Evolutionary conservation across 306 rosid genomes (phyloP).

Genomic region (Medicago ruthenica): DNA sequence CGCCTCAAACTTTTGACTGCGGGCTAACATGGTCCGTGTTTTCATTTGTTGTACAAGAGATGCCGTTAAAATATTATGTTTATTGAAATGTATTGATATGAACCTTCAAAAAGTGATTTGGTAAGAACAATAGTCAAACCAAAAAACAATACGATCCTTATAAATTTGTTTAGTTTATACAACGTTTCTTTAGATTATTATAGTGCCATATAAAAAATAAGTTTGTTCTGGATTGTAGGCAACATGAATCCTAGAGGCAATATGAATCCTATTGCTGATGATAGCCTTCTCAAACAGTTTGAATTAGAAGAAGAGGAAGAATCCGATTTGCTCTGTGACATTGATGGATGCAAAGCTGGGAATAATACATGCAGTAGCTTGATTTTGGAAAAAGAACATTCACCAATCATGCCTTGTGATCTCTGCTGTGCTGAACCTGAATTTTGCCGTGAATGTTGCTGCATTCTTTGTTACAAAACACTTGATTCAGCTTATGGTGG

Average conservation of each 20-base stretch:
- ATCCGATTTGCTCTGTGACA: conserved; percentile 45
- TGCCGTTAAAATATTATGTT: too few species aligned
- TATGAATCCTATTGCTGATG: conserved; percentile 24
- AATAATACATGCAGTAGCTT: conserved; percentile 60
- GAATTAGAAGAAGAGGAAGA: conserved; percentile 28
- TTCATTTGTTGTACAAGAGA: background rate
- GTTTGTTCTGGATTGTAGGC: conserved; percentile 45
- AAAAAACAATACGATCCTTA: background rate
- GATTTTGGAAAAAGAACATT: conserved; percentile 40
- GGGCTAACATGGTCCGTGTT: too few species aligned
- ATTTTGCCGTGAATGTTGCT: conserved; percentile 81
- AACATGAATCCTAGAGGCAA: background rate
- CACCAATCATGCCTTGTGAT: conserved; percentile 60
- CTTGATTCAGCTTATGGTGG: conserved; percentile 57
- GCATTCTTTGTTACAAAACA: conserved; percentile 71
- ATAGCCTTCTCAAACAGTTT: conserved; percentile 40
- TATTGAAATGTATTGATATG: too few species aligned
- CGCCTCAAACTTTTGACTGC: too few species aligned
- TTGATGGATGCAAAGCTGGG: conserved; percentile 64
- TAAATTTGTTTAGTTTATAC: too few species aligned
- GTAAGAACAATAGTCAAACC: too few species aligned
- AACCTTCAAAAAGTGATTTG: too few species aligned
- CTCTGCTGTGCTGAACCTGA: conserved; percentile 72
- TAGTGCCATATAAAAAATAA: background rate
- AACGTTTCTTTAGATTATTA: background rate